Percentiles rank a stretch among this genome's conserved stretches.
These are phyloP conservation scores for Astragalus glycyphyllos DNA, from an alignment of 306 rosid genomes.

Conservation along the genomic window DNA sequence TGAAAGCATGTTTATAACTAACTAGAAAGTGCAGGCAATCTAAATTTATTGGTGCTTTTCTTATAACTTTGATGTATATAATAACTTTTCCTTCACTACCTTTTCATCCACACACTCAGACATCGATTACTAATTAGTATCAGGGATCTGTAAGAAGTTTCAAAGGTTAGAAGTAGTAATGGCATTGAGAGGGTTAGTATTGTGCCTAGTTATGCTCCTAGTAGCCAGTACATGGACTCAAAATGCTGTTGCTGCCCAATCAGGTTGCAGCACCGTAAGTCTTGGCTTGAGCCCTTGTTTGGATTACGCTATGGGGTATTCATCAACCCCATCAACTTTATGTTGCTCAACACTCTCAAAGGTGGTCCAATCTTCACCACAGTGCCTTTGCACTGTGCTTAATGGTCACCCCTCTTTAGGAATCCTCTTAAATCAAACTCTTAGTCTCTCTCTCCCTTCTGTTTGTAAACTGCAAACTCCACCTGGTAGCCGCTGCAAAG, in stretches of 20 bases:
- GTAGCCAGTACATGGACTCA: conserved; percentile 41
- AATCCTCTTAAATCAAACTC: conserved; percentile 63
- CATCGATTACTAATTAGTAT: too few species aligned
- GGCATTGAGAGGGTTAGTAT: conserved; percentile 41
- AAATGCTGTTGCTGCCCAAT: conserved; percentile 58
- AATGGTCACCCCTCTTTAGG: conserved; percentile 65
- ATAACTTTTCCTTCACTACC: too few species aligned
- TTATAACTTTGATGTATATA: too few species aligned
- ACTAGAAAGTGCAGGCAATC: too few species aligned
- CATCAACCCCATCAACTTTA: conserved; percentile 64
- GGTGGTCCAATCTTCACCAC: conserved; percentile 71
- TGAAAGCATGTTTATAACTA: too few species aligned
- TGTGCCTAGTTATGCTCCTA: conserved; percentile 47
- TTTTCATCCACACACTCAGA: too few species aligned
- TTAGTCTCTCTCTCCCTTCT: conserved; percentile 65
- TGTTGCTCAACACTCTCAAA: conserved; percentile 74
- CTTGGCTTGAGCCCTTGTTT: conserved; percentile 62
- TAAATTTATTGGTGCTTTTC: too few species aligned
- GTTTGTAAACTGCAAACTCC: conserved; percentile 73
- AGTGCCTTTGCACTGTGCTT: conserved; percentile 69
- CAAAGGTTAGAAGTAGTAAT: conserved; percentile 13
- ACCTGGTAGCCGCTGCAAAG: conserved; percentile 61
- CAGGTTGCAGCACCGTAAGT: conserved; percentile 58
- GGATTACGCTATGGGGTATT: conserved; percentile 59
- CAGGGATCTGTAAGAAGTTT: too few species aligned